Conservation (phyloP, 306 rosid genomes). For the Prinsepia uniflora region DNA sequence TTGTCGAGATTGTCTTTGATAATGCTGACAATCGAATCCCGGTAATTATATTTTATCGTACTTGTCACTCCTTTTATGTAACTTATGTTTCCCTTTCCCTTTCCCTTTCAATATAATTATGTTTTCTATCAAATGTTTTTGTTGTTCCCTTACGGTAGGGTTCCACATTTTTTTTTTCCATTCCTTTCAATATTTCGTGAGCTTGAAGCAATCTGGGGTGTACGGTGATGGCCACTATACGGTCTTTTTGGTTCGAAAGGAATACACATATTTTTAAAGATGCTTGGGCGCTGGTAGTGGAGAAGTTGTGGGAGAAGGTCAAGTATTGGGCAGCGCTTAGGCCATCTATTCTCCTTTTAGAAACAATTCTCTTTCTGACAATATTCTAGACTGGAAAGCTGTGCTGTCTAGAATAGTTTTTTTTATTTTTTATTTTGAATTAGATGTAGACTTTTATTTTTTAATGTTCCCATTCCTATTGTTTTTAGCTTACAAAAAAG, state of each 20-base stretch:
- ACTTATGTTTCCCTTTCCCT: background rate
- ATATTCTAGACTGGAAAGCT: background rate
- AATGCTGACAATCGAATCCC: conserved; percentile 94
- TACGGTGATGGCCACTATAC: too few species aligned
- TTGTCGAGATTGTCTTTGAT: conserved; percentile 98
- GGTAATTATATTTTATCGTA: conserved; percentile 36
- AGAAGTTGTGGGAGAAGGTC: background rate
- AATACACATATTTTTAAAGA: background rate
- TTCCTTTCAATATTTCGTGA: background rate
- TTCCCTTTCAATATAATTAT: background rate
- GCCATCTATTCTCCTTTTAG: background rate
- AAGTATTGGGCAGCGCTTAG: background rate
- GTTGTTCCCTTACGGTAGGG: background rate
- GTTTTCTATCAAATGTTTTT: background rate
- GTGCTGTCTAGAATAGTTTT: background rate
- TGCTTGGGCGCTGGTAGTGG: background rate
- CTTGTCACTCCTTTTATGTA: background rate
- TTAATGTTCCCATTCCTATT: background rate
- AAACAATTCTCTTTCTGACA: background rate
- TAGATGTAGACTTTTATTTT: background rate
- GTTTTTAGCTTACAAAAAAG: background rate
- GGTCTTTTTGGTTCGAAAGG: too few species aligned
- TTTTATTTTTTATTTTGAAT: background rate
- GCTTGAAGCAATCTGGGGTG: background rate
- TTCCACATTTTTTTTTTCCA: background rate